Conservation (phyloP, 768 basidiomycete genomes). For the Auricularia sp. region DNA sequence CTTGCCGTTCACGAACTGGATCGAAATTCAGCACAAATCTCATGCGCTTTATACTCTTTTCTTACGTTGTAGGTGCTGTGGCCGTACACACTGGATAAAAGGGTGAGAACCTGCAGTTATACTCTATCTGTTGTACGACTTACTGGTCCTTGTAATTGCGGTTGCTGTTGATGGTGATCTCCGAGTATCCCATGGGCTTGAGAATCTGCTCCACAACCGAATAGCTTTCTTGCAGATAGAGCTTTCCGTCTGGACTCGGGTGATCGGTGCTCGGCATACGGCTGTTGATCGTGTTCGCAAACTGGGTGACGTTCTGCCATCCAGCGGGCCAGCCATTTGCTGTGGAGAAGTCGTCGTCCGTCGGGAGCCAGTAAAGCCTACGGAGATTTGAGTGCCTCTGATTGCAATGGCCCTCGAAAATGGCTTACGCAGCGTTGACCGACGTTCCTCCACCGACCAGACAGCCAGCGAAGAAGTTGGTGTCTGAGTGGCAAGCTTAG, state of each 20-base stretch:
- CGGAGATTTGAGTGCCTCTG: not conserved
- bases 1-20: constrained; percentile 24
- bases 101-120: too few relatives aligned
- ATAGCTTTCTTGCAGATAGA: constrained; percentile 43
- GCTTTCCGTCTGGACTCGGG: constrained; percentile 49
- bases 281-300: constrained; percentile 36
- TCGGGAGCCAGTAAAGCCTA: constrained; percentile 44
- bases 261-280: constrained; percentile 48
- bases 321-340: constrained; percentile 42
- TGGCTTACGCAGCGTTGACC: constrained; percentile 49
- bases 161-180: constrained; percentile 45
- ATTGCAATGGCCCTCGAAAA: not conserved
- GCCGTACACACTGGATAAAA: constrained; percentile 31
- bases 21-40: not conserved
- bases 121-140: too few relatives aligned
- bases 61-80: constrained; percentile 32
- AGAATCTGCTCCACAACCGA: constrained; percentile 36
- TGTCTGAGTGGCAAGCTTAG: constrained; percentile 25
- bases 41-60: constrained; percentile 2
- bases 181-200: constrained; percentile 36
- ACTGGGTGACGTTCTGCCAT: constrained; percentile 43
- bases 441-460: constrained; percentile 53
- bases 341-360: constrained; percentile 40
- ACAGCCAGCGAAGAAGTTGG: constrained; percentile 55
- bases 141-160: constrained; percentile 45